A percentile compares a stretch with the other conserved stretches of the same genome.
Conservation (phyloP, 1,284 basidiomycete species). For the Sporisorium scitamineum region DNA sequence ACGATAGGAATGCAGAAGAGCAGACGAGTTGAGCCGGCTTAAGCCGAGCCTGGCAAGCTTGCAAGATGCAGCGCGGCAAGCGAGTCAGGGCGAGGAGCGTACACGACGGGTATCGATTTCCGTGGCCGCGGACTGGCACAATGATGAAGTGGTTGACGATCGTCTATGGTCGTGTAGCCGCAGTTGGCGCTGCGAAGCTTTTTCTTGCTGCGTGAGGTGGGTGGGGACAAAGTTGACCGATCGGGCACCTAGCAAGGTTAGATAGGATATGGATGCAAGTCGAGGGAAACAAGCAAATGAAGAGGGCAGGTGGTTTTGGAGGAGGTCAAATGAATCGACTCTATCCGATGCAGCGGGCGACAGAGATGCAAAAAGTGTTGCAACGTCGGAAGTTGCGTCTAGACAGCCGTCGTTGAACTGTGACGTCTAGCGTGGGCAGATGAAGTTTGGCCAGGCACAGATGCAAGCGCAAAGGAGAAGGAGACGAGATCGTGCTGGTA, state of each 20-base stretch:
- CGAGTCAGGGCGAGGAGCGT: slow-evolving; percentile 8
- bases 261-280: slow-evolving; percentile 40
- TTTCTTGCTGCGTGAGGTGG: slow-evolving; percentile 15
- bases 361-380: background rate
- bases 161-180: slow-evolving; percentile 21
- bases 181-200: slow-evolving; percentile 26
- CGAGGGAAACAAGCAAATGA: slow-evolving; percentile 26
- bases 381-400: slow-evolving; percentile 38
- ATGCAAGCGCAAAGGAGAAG: background rate
- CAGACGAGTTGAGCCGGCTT: slow-evolving; percentile 11
- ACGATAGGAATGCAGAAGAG: background rate
- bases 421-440: slow-evolving; percentile 2
- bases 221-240: slow-evolving; percentile 39
- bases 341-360: slow-evolving; percentile 14
- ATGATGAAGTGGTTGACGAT: slow-evolving; percentile 4
- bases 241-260: slow-evolving; percentile 46
- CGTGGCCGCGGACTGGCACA: background rate
- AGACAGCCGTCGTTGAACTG: slow-evolving; percentile 12
- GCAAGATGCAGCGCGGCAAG: slow-evolving; percentile 4
- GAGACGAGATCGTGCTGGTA: slow-evolving; percentile 1
- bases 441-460: slow-evolving; percentile 15
- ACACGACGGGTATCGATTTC: slow-evolving; percentile 33
- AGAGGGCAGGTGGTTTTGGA: slow-evolving; percentile 5
- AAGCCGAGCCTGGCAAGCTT: slow-evolving; percentile 9
- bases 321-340: slow-evolving; percentile 25